Evolutionary conservation across 2,329 filamentous ascomycete species (phyloP).

Genomic region (Capronia coronata): DNA sequence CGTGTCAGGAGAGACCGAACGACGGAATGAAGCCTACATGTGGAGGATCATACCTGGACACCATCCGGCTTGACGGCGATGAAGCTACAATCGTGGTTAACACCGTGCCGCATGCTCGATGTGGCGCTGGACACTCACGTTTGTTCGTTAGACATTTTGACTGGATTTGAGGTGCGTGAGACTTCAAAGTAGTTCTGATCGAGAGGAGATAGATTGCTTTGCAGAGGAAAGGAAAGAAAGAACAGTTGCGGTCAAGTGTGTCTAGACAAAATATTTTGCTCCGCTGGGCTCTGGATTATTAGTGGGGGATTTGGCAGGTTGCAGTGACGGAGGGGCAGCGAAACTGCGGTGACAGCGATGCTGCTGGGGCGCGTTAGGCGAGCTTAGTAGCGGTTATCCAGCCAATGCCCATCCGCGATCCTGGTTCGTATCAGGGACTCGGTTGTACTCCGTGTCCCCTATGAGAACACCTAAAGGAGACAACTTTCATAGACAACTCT

Average conservation of each 20-base stretch:
- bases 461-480: neutral
- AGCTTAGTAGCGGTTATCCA: too few relatives aligned
- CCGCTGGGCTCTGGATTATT: constrained; percentile 1
- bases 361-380: constrained; percentile 13
- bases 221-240: constrained; percentile 8
- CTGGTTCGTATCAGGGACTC: neutral
- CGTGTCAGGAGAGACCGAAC: constrained; percentile 1
- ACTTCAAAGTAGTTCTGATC: constrained; percentile 9
- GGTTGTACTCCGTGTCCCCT: neutral
- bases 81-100: constrained; percentile 61
- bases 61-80: constrained; percentile 99
- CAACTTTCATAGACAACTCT: neutral
- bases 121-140: constrained; percentile 58
- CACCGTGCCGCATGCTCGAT: neutral
- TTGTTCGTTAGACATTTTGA: constrained; percentile 72
- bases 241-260: constrained; percentile 28
- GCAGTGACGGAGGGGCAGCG: constrained; percentile 8
- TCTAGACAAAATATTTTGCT: constrained; percentile 20
- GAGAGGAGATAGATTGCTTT: constrained; percentile 24
- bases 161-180: constrained; percentile 32
- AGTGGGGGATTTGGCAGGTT: constrained; percentile 2
- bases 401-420: neutral
- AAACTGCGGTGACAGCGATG: neutral
- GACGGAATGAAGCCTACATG: constrained; percentile 19
- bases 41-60: constrained; percentile 68